Percentiles rank a stretch among this genome's conserved stretches.
phyloP scores from a whole-genome alignment of 768 basidiomycete genomes.

The Tylopilus sp. region DNA sequence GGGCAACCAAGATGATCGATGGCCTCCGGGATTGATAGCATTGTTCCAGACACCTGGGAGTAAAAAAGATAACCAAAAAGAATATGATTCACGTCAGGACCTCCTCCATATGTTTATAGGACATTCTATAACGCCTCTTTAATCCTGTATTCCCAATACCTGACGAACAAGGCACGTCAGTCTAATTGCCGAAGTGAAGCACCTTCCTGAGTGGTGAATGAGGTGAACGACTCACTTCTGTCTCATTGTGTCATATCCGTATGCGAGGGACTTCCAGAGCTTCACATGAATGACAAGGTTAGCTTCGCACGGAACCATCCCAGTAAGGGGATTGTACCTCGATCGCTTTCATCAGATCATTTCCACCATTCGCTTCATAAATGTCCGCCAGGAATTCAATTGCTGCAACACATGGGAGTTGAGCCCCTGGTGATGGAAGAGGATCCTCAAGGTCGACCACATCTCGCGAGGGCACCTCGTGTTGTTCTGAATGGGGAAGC shows the following conservation, averaged over 20 bases:
- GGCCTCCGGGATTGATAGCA: too few species aligned
- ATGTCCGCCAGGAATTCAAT: constrained; percentile 85
- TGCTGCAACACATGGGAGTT: constrained; percentile 75
- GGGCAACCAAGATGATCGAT: constrained; percentile 3
- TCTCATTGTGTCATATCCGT: constrained; percentile 69
- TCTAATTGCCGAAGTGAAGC: constrained; percentile 23
- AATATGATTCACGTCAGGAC: constrained; percentile 7
- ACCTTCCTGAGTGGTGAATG: constrained; percentile 3
- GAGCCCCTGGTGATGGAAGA: constrained; percentile 56
- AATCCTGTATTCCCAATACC: constrained; percentile 79
- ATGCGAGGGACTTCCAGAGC: constrained; percentile 70
- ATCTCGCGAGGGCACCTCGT: constrained; percentile 34
- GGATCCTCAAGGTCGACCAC: constrained; percentile 75
- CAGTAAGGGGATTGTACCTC: too few species aligned
- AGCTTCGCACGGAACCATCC: constrained; percentile 3
- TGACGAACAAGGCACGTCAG: constrained; percentile 29
- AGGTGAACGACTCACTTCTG: constrained; percentile 56
- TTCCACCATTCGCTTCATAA: constrained; percentile 54
- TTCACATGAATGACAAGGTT: constrained; percentile 29
- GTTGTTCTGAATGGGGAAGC: constrained; percentile 27
- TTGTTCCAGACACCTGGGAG: not conserved
- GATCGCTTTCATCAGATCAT: constrained; percentile 43
- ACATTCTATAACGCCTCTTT: constrained; percentile 40
- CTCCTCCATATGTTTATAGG: constrained; percentile 15
- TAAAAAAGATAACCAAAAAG: constrained; percentile 4